These are phyloP conservation scores for Colletotrichum sp. DNA, from an alignment of 2,329 filamentous ascomycete genomes.

Conservation along the genomic window DNA sequence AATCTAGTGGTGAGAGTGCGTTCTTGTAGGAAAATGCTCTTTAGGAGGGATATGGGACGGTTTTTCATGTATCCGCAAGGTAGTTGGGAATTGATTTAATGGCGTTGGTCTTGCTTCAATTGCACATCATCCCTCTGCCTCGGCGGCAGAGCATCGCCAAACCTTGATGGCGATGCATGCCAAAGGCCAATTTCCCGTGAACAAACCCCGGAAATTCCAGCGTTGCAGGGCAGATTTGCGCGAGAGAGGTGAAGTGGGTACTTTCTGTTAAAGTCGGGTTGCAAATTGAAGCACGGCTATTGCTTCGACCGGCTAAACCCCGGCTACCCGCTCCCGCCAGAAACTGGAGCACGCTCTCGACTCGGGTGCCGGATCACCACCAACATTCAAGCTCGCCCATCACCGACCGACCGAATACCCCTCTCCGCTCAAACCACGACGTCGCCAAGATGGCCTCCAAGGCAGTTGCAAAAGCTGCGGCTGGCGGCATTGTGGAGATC, in stretches of 20 bases:
- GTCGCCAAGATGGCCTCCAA: constrained; percentile 64
- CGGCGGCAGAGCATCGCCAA: neutral
- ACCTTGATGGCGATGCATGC: neutral
- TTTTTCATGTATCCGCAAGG: constrained; percentile 6
- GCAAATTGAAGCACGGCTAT: constrained; percentile 22
- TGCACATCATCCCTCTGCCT: neutral
- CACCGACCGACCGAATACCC: constrained; percentile 6
- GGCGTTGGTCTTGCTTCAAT: constrained; percentile 9
- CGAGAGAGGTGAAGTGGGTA: constrained; percentile 11
- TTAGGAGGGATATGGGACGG: neutral
- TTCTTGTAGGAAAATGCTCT: neutral
- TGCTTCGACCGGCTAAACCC: constrained; percentile 18
- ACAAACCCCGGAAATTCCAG: neutral
- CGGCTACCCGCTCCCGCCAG: constrained; percentile 1
- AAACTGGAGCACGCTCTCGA: constrained; percentile 20
- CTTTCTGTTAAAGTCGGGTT: neutral
- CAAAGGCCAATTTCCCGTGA: neutral
- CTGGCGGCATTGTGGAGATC: constrained; percentile 59
- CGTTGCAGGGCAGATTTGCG: neutral
- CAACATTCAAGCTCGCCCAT: constrained; percentile 9
- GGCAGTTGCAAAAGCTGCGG: constrained; percentile 57
- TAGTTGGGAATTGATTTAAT: constrained; percentile 11
- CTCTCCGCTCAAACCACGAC: constrained; percentile 18
- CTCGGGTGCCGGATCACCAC: constrained; percentile 5
- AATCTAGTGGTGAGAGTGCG: neutral